phyloP scores from a whole-genome alignment of 73 alveolate species.

The Paramecium bursaria region DNA sequence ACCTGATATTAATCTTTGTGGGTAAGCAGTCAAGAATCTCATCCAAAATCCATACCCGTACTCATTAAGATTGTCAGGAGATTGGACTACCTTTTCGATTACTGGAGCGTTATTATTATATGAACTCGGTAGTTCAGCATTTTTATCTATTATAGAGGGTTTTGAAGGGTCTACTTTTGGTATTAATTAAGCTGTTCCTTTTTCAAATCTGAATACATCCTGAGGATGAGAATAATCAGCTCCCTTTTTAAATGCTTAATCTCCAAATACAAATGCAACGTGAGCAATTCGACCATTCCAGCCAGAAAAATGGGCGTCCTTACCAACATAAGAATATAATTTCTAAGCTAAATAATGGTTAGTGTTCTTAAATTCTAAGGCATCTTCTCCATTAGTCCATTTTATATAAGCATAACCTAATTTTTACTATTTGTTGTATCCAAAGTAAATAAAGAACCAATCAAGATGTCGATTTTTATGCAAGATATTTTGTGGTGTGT shows the following conservation, averaged over 20 bases:
- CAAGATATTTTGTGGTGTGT: constrained; percentile 23
- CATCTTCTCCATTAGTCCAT: constrained; percentile 49
- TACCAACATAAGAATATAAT: constrained; percentile 28
- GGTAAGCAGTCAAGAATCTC: constrained; percentile 46
- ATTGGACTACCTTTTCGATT: constrained; percentile 18
- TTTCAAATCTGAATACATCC: constrained; percentile 46
- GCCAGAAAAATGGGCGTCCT: constrained; percentile 45
- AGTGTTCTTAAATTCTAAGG: background rate
- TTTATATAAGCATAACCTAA: background rate
- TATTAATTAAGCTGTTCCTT: constrained; percentile 39
- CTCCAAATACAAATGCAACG: constrained; percentile 4
- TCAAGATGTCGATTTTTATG: constrained; percentile 24
- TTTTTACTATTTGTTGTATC: background rate
- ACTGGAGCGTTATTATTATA: background rate
- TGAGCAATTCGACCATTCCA: constrained; percentile 19
- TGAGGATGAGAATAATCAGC: constrained; percentile 46
- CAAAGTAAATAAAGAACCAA: constrained; percentile 49
- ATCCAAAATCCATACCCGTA: constrained; percentile 61
- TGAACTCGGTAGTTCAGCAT: background rate
- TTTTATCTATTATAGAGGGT: constrained; percentile 41
- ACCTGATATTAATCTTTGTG: constrained; percentile 6
- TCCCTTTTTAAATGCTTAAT: background rate
- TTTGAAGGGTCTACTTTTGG: constrained; percentile 52
- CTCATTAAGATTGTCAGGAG: background rate
- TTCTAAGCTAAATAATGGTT: constrained; percentile 42